These are phyloP conservation scores for Jacaranda copaia DNA, from an alignment of 257 asterid genomes.

Conservation along the genomic window DNA sequence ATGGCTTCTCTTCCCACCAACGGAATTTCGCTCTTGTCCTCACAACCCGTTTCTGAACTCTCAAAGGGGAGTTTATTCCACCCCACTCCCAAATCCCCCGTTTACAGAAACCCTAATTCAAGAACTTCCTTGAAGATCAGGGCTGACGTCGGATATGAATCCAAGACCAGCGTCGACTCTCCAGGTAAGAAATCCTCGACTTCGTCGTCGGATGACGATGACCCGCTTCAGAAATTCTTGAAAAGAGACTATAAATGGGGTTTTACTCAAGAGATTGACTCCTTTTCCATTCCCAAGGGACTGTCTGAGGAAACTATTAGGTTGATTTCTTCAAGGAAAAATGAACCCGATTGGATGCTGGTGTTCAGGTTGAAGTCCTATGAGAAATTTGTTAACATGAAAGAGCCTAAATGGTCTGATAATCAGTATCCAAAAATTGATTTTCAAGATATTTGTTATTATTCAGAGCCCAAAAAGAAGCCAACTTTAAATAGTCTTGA, in stretches of 20 bases:
- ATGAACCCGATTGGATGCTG: constrained; percentile 92
- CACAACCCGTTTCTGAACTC: constrained; percentile 57
- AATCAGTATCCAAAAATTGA: constrained; percentile 73
- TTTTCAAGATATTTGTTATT: constrained; percentile 81
- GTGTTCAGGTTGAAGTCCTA: constrained; percentile 80
- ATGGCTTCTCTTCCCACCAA: constrained; percentile 85
- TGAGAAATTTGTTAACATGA: constrained; percentile 68
- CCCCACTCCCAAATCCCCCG: constrained; percentile 42
- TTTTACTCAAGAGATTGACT: constrained; percentile 80
- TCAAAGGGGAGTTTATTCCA: constrained; percentile 41
- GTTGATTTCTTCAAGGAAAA: constrained; percentile 77
- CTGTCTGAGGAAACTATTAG: constrained; percentile 79
- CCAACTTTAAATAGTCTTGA: constrained; percentile 85
- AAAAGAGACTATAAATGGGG: constrained; percentile 92
- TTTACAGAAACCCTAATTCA: constrained; percentile 48
- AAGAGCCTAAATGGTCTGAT: constrained; percentile 94
- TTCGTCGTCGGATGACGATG: constrained; percentile 55
- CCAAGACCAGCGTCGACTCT: constrained; percentile 58
- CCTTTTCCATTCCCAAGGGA: constrained; percentile 87
- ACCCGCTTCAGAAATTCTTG: constrained; percentile 76
- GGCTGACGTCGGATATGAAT: constrained; percentile 74
- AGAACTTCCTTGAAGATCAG: constrained; percentile 59
- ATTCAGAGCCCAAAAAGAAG: constrained; percentile 91
- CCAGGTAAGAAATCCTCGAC: constrained; percentile 57
- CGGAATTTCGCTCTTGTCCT: constrained; percentile 63